These are phyloP conservation scores for Sarocladium strictum DNA, from an alignment of 2,329 filamentous ascomycete species.

Conservation along the genomic window DNA sequence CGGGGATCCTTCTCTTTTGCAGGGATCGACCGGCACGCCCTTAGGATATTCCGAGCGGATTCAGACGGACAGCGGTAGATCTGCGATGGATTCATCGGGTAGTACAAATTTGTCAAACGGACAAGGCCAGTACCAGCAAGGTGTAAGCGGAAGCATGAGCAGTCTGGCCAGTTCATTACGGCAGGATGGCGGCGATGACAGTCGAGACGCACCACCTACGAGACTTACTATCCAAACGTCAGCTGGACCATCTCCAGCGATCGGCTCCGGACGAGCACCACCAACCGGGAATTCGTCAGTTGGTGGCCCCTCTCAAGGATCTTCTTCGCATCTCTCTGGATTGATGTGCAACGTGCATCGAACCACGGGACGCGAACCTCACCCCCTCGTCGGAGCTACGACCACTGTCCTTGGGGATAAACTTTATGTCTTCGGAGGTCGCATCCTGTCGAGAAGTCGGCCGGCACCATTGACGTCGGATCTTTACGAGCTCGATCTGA, in stretches of 20 bases:
- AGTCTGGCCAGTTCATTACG: constrained; percentile 35
- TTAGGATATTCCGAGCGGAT: constrained; percentile 22
- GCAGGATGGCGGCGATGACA: constrained; percentile 41
- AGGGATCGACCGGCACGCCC: background rate
- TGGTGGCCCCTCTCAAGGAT: constrained; percentile 39
- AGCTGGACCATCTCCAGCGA: constrained; percentile 50
- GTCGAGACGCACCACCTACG: constrained; percentile 35
- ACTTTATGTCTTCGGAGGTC: constrained; percentile 91
- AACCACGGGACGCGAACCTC: constrained; percentile 87
- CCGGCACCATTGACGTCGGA: constrained; percentile 79
- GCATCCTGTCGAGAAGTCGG: constrained; percentile 76
- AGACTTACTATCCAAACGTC: constrained; percentile 49
- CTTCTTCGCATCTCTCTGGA: constrained; percentile 56
- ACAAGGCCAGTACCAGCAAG: constrained; percentile 25
- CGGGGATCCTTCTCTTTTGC: background rate
- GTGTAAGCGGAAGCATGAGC: constrained; percentile 41
- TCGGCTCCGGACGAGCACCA: constrained; percentile 27
- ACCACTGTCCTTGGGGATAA: constrained; percentile 94
- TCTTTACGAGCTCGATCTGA: constrained; percentile 87
- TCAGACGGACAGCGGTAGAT: constrained; percentile 14
- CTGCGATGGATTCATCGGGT: constrained; percentile 43
- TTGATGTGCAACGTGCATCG: constrained; percentile 69
- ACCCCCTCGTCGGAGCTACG: constrained; percentile 86
- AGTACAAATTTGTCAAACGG: constrained; percentile 24
- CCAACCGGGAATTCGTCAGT: constrained; percentile 16